phyloP scores from a whole-genome alignment of 306 rosid species.

The Benincasa hispida region DNA sequence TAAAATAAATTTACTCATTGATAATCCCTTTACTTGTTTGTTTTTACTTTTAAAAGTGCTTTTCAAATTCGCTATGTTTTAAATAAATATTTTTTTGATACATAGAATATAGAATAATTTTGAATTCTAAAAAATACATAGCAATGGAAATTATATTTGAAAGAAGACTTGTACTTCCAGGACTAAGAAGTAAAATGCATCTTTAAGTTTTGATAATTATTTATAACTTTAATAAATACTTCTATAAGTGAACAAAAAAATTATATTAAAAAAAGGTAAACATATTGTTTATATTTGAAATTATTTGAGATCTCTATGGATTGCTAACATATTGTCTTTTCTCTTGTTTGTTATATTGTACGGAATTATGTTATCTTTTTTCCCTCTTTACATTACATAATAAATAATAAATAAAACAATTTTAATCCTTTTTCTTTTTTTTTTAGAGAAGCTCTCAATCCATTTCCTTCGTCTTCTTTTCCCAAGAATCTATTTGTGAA shows the following conservation, averaged over 20 bases:
- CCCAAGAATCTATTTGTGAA: too few relatives aligned
- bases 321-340: background rate
- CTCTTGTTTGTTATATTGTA: background rate
- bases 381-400: background rate
- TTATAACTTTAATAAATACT: background rate
- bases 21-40: background rate
- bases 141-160: background rate
- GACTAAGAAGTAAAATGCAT: background rate
- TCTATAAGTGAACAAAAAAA: background rate
- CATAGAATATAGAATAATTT: background rate
- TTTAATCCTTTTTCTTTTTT: background rate
- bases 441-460: too few relatives aligned
- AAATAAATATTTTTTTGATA: background rate
- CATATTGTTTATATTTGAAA: background rate
- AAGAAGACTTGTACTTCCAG: background rate
- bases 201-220: background rate
- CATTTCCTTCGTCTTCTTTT: too few relatives aligned
- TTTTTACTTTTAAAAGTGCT: background rate
- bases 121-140: background rate
- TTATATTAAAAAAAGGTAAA: too few relatives aligned
- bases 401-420: background rate
- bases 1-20: background rate
- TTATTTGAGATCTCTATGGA: background rate
- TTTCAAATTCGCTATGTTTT: background rate
- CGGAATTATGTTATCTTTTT: background rate